Evolutionary conservation across 164 flowering plant species (phyloP).

Genomic region (Brasenia schreberi): DNA sequence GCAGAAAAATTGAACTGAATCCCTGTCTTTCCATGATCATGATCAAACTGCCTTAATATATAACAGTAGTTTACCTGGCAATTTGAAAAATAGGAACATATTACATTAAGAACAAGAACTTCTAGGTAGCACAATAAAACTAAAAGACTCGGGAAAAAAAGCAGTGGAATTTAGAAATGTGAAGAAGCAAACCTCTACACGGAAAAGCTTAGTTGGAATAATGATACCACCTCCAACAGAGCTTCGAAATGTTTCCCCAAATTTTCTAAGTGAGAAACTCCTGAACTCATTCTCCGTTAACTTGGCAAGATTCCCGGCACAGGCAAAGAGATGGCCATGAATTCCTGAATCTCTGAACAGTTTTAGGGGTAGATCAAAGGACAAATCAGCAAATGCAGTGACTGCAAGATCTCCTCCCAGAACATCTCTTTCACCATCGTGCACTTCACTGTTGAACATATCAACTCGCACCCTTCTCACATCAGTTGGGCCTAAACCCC

Average conservation of each 20-base stretch:
- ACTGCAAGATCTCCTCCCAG: conserved; percentile 90
- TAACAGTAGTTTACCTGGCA: conserved; percentile 77
- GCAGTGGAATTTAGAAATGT: background rate
- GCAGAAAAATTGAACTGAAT: conserved; percentile 75
- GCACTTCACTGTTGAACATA: conserved; percentile 19
- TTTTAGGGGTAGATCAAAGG: conserved; percentile 73
- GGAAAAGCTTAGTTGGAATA: conserved; percentile 70
- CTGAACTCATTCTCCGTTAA: conserved; percentile 49
- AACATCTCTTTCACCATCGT: conserved; percentile 36
- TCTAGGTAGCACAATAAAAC: background rate
- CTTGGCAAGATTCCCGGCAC: conserved; percentile 61
- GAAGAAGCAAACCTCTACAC: conserved; percentile 59
- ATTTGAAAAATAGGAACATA: background rate
- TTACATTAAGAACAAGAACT: background rate
- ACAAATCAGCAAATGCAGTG: conserved; percentile 80
- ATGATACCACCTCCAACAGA: conserved; percentile 67
- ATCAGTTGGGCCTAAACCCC: conserved; percentile 80
- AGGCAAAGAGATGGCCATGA: conserved; percentile 79
- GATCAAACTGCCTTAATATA: conserved; percentile 49
- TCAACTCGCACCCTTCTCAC: conserved; percentile 36
- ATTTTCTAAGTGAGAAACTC: conserved; percentile 38
- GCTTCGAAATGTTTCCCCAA: conserved; percentile 53
- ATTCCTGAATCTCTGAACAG: conserved; percentile 67
- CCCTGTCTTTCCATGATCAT: conserved; percentile 74
- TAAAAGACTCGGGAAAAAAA: no score